Evolutionary conservation across 306 rosid genomes (phyloP), one percentile per base, ranked within the genome.

Genomic region (Carpinus fangiana): DNA sequence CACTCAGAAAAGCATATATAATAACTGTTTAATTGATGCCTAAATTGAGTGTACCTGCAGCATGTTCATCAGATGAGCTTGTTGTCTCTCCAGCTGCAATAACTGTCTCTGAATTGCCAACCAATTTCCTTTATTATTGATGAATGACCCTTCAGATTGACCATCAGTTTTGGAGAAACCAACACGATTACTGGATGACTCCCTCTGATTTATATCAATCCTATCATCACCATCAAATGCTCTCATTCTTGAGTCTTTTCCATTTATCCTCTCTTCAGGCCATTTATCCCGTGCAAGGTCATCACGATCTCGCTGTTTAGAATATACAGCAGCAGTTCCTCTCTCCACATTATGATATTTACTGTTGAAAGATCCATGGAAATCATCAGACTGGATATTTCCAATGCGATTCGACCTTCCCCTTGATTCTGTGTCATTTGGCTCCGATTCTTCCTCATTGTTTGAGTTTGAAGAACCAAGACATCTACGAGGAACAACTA

Each of bases 51-150:
- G 61, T 78, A 94, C 98, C 98, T 94, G 97, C 82, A 95, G 89
- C 98, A 96, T 91, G 91, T 88, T 96, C 99, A 96, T 96, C 80
- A 96, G 86, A 86, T 93, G 98, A 82, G 88, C 82, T 82, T 96
- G 99, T 82, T 96, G 99, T 76, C 98, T 93, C 90, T 96, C 99
- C 83, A 96, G 84, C 89, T 89, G 97, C 66, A 88, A 81, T 71
- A 96, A 86, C 80, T 96, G 99, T 87, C 98, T 82, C 88, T 96
- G 99, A 82, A 93, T 93, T 72, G 94, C 96, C 79, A 90, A 82
- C 99, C 98, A 93, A 81, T 89, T 96, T 84, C 98, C 99, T 83
- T 90, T 95, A 84, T 79, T 95, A 83, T 85, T 93, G 73, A 84
- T 79, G 79, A 91, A 90, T 73, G 93, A 82, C 79, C 90, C 93